phyloP scores from a whole-genome alignment of 495 filamentous ascomycete genomes.

The Neurospora discreta region DNA sequence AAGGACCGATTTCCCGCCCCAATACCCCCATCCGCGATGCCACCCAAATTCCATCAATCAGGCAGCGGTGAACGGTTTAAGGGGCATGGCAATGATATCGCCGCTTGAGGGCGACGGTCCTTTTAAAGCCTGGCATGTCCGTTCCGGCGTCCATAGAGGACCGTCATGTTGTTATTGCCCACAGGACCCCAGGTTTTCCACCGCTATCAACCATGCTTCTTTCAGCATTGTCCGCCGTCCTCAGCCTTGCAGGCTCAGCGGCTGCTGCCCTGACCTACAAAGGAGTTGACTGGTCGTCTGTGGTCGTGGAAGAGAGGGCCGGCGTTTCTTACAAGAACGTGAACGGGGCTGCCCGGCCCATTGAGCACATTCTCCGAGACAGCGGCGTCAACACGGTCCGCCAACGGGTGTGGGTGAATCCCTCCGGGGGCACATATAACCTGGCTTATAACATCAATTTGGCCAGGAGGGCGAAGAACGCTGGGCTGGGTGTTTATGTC shows the following conservation, averaged over 20 bases:
- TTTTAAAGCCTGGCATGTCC: not conserved
- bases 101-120: not conserved
- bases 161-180: not conserved
- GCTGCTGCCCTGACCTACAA: slow-evolving; percentile 46
- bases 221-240: slow-evolving; percentile 4
- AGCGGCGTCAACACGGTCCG: slow-evolving; percentile 61
- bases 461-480: slow-evolving; percentile 51
- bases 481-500: slow-evolving; percentile 52
- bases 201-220: slow-evolving; percentile 8
- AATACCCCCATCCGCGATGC: not conserved
- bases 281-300: slow-evolving; percentile 65
- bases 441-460: slow-evolving; percentile 59
- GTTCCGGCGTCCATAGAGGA: too few species aligned
- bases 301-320: slow-evolving; percentile 50
- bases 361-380: slow-evolving; percentile 53
- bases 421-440: slow-evolving; percentile 52
- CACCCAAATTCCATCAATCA: slow-evolving; percentile 17
- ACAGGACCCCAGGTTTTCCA: not conserved
- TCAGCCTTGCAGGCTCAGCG: slow-evolving; percentile 10
- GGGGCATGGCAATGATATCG: not conserved
- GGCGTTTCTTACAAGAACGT: slow-evolving; percentile 50
- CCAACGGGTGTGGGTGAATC: slow-evolving; percentile 65
- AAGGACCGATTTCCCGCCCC: not conserved
- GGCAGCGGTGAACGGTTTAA: not conserved
- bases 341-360: slow-evolving; percentile 37